These are phyloP conservation scores for Nicotiana rustica DNA, from an alignment of 305 asterid genomes.

Conservation along the genomic window DNA sequence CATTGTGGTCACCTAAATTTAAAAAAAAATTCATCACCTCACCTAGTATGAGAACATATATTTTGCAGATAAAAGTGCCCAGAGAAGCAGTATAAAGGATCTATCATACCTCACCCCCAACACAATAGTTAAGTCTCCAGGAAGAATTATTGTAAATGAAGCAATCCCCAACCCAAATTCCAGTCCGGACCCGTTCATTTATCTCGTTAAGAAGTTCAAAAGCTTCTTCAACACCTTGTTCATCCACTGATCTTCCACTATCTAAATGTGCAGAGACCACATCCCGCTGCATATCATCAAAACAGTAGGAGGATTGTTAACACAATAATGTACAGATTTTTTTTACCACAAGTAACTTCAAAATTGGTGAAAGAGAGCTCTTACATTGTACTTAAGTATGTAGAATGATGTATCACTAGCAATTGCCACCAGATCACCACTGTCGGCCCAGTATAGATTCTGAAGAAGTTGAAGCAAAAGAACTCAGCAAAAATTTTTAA, in stretches of 20 bases:
- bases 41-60: neutral
- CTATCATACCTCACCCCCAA: constrained; percentile 94
- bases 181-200: constrained; percentile 95
- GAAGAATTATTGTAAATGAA: constrained; percentile 95
- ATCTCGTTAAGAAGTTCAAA: constrained; percentile 92
- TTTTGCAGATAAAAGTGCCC: constrained; percentile 27
- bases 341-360: neutral
- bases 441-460: constrained; percentile 99
- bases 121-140: constrained; percentile 98
- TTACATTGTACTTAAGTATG: constrained; percentile 57
- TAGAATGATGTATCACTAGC: constrained; percentile 71
- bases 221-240: constrained; percentile 94
- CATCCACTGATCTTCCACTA: constrained; percentile 83
- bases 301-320: constrained; percentile 31
- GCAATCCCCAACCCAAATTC: constrained; percentile 99
- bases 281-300: constrained; percentile 75
- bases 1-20: constrained; percentile 89
- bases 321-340: neutral
- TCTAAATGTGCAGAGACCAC: constrained; percentile 90
- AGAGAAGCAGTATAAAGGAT: constrained; percentile 14
- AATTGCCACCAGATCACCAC: constrained; percentile 96
- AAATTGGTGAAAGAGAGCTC: constrained; percentile 31
- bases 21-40: constrained; percentile 27
- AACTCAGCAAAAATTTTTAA: neutral
- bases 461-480: constrained; percentile 45